phyloP scores from a whole-genome alignment of 1,139 yeast genomes.

The Arxiozyma slooffiae region DNA sequence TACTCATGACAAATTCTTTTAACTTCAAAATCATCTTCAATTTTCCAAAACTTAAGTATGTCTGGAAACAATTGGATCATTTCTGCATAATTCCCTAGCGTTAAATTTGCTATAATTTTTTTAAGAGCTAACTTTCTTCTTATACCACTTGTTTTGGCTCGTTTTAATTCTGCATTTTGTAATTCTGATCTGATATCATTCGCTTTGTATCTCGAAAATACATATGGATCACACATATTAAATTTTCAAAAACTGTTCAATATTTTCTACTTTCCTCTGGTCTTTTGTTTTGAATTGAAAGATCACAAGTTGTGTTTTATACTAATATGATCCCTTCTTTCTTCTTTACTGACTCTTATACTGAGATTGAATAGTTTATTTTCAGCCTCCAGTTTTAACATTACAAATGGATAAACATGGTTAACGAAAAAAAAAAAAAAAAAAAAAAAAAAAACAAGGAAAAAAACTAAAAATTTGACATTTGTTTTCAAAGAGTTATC shows the following conservation, averaged over 20 bases:
- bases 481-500: no score
- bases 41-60: conserved; percentile 48
- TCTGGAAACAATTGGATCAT: conserved; percentile 61
- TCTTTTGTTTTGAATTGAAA: no score
- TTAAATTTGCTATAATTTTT: conserved; percentile 73
- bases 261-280: not conserved
- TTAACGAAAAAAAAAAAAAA: no score
- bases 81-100: conserved; percentile 66
- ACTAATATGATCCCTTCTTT: not conserved
- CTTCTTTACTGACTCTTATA: not conserved
- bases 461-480: not conserved
- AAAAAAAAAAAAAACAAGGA: no score
- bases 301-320: no score
- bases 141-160: conserved; percentile 26
- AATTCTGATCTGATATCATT: conserved; percentile 31
- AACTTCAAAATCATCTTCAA: conserved; percentile 56
- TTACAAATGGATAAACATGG: not conserved
- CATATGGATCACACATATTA: conserved; percentile 26
- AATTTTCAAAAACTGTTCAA: no score
- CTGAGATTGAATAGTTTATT: no score
- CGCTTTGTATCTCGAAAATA: conserved; percentile 28
- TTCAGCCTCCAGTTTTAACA: no score
- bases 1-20: conserved; percentile 60
- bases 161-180: conserved; percentile 30
- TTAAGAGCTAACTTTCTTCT: conserved; percentile 54